Evolutionary conservation across 495 filamentous ascomycete species (phyloP).

Genomic region (Penicillium bialowiezense): DNA sequence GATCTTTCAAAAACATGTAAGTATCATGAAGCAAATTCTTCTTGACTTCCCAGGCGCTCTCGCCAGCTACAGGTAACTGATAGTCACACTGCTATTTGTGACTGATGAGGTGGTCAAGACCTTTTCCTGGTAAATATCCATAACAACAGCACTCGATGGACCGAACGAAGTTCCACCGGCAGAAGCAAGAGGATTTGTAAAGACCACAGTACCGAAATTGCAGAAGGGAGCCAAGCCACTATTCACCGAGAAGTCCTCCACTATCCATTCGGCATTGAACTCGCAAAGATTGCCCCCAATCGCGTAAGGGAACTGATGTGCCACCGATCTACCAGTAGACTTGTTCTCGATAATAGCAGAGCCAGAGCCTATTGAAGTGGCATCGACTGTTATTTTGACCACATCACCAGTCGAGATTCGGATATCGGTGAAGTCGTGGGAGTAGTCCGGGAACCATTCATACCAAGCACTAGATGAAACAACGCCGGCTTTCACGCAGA

Average conservation of each 20-base stretch:
- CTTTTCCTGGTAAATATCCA: constrained; percentile 45
- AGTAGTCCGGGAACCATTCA: constrained; percentile 57
- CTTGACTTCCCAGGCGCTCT: no score
- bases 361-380: constrained; percentile 43
- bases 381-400: constrained; percentile 50
- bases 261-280: constrained; percentile 60
- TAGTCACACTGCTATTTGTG: constrained; percentile 19
- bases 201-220: constrained; percentile 51
- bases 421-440: constrained; percentile 51
- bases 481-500: constrained; percentile 34
- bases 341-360: constrained; percentile 50
- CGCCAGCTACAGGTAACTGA: constrained; percentile 20
- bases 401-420: constrained; percentile 47
- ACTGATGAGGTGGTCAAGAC: constrained; percentile 42
- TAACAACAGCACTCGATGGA: constrained; percentile 36
- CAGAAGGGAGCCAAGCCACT: constrained; percentile 47
- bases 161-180: constrained; percentile 20
- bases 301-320: constrained; percentile 41
- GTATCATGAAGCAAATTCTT: no score
- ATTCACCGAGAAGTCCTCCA: constrained; percentile 52
- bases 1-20: no score
- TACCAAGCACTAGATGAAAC: constrained; percentile 55
- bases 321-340: constrained; percentile 47
- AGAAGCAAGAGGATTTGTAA: constrained; percentile 35
- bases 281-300: constrained; percentile 24